Percentiles rank a stretch among this genome's conserved stretches.
Conservation (phyloP, 2,329 filamentous ascomycete genomes). For the Botrytis sinoallii region DNA sequence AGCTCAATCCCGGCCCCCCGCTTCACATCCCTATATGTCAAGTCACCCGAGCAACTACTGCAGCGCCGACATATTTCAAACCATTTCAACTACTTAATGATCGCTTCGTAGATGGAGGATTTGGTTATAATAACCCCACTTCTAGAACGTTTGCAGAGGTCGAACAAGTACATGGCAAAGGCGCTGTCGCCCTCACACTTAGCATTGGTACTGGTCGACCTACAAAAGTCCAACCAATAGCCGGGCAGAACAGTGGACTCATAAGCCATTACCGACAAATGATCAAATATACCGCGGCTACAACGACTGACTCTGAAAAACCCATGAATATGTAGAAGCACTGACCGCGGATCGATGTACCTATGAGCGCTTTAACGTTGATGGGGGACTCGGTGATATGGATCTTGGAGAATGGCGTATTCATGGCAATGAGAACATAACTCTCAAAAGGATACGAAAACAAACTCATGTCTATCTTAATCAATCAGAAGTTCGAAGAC, state of each 20-base stretch:
- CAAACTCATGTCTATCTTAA: background rate
- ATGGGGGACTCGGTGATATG: background rate
- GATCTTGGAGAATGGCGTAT: constrained; percentile 1
- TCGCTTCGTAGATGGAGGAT: constrained; percentile 42
- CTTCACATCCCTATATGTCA: background rate
- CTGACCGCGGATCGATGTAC: background rate
- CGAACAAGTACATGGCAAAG: background rate
- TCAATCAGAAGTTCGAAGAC: background rate
- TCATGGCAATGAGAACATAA: background rate
- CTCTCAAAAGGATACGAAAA: background rate
- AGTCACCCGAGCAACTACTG: constrained; percentile 38
- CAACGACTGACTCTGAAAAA: background rate
- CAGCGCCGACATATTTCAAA: constrained; percentile 42
- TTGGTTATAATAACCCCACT: constrained; percentile 12
- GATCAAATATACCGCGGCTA: background rate
- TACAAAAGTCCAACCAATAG: background rate
- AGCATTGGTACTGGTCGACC: constrained; percentile 7
- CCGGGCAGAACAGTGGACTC: background rate
- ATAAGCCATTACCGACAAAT: background rate
- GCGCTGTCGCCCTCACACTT: background rate
- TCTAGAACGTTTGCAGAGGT: background rate
- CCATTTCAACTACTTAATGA: constrained; percentile 39
- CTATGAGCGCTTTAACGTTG: background rate
- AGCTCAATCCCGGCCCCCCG: background rate
- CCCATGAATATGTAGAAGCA: background rate